Evolutionary conservation across 2,329 filamentous ascomycete genomes (phyloP), one percentile per base, ranked within the genome.

Genomic region (Pseudopithomyces chartarum): DNA sequence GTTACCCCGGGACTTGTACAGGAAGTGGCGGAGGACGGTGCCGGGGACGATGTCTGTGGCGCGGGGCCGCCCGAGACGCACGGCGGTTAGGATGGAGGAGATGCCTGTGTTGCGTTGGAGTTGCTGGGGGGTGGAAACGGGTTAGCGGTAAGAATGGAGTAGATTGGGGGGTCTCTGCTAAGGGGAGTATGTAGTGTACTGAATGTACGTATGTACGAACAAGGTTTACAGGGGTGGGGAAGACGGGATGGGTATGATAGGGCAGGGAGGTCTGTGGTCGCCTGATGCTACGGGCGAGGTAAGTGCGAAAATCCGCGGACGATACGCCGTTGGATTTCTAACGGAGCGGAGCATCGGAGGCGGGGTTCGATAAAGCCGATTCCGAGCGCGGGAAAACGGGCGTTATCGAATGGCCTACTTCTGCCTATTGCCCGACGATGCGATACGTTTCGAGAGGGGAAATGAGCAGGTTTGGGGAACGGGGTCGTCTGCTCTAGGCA

Each of bases 1-100:
- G 67, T 99, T 97, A 19, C 89, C 88, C 57, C 91, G 86, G 15
- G 91, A 97, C 77, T 98, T 99, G 82, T 97, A 99, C 17, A 99
- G 79, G 71, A 98, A 99, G 79, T 99, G 95, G 64, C 90, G 88
- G 51, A 98, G 80, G 32, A 90, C 87, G 15, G 89, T 90, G 22
- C 90, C 90, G 0, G 92, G 90, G 1, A 92, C 85, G 56, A 99
- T 88, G 57, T 95, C 89, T 15, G 86, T 85, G 56, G 89, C 85
- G 23, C 79, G 81, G 1, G 90, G 88, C 10, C 94, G 89, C 11
- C 92, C 92, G 33, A 84, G 80, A 10, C 83, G 83, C 32, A 91
- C 86, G 13, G 93, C 90, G 2, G 82, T 78, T 60, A 86, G 86
- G 71, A 99, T 94, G 53, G 90, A 81, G 29, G 87, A 81, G 66